Percentiles rank a stretch among this genome's conserved stretches.
These are phyloP conservation scores for Wilcoxina mikolae DNA, from an alignment of 495 filamentous ascomycete genomes.

Conservation along the genomic window DNA sequence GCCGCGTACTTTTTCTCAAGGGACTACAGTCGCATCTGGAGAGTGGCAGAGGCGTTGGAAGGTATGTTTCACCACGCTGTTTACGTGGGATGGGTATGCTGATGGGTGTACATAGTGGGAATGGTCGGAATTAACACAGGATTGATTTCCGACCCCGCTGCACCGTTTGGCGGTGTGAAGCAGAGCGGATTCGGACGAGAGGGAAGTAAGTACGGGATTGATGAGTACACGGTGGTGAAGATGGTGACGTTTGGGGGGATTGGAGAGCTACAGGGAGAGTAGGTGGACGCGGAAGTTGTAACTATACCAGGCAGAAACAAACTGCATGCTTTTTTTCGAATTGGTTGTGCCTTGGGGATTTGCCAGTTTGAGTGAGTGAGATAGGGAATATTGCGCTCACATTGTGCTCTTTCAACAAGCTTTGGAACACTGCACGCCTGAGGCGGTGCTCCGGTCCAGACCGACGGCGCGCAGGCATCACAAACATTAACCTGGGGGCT, in stretches of 20 bases:
- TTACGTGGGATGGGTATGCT: no score
- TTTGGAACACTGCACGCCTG: no score
- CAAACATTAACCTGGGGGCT: no score
- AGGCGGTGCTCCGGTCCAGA: no score
- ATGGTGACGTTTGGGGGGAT: conserved; percentile 74
- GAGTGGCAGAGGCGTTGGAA: conserved; percentile 73
- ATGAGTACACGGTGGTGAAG: conserved; percentile 78
- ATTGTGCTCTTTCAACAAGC: no score
- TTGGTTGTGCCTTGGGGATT: no score
- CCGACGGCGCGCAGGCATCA: no score
- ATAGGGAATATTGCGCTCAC: no score
- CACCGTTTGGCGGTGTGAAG: conserved; percentile 90
- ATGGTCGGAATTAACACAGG: conserved; percentile 86
- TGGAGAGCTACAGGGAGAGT: conserved; percentile 16
- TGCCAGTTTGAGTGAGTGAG: no score
- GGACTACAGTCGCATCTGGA: conserved; percentile 55
- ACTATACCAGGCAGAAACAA: no score
- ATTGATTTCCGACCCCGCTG: conserved; percentile 63
- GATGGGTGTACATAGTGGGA: conserved; percentile 38
- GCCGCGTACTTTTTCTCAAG: conserved; percentile 76
- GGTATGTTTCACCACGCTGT: conserved; percentile 10
- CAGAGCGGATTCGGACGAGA: conserved; percentile 84
- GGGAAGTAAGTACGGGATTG: conserved; percentile 80
- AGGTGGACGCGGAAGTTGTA: no score
- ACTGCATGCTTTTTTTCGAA: no score